Conservation (phyloP, 306 rosid species). For the Morella rubra region DNA sequence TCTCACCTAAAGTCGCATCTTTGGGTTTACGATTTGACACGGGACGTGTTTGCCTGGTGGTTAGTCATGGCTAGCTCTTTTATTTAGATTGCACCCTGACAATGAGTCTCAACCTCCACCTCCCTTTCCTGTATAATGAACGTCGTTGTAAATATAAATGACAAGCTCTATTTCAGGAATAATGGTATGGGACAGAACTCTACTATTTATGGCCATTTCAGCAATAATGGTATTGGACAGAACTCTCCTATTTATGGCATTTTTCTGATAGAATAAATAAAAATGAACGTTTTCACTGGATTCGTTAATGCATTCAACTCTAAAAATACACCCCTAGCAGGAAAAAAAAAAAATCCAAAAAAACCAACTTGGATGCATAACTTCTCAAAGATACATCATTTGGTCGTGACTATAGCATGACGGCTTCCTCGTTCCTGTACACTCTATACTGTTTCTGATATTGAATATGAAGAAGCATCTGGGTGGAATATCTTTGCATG, state of each 20-base stretch:
- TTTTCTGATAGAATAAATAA: no score
- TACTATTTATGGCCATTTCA: neutral
- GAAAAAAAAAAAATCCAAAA: no score
- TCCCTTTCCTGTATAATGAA: neutral
- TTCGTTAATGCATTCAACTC: neutral
- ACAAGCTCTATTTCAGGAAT: neutral
- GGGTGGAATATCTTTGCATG: no score
- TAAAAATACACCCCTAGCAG: neutral
- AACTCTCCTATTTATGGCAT: neutral
- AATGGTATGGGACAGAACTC: neutral
- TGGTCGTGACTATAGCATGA: no score
- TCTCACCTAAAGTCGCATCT: neutral
- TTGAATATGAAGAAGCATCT: no score
- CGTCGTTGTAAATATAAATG: conserved; percentile 2
- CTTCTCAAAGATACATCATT: no score
- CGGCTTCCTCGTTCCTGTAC: no score
- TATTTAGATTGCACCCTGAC: neutral
- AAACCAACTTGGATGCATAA: no score
- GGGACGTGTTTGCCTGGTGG: neutral
- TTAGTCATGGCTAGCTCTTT: neutral
- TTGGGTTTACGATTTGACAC: neutral
- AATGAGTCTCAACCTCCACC: neutral
- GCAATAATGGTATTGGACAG: neutral
- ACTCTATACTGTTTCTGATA: no score
- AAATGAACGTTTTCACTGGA: neutral